phyloP scores from a whole-genome alignment of 129 eudicot genomes.

The Escallonia rubra region DNA sequence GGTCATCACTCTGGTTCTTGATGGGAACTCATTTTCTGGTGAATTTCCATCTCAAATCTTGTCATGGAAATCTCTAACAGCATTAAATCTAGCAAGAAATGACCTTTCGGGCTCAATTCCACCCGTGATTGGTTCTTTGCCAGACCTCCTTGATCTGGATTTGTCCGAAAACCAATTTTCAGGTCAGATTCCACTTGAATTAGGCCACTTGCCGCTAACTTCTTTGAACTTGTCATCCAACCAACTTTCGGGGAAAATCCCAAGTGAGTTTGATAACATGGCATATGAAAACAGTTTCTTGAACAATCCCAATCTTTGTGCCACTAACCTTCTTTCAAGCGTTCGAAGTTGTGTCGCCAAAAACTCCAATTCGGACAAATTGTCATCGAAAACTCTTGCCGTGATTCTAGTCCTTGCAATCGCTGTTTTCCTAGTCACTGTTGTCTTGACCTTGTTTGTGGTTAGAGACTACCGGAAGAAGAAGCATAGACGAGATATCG shows the following conservation, averaged over 20 bases:
- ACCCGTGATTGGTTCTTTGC: constrained; percentile 5
- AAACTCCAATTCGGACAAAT: constrained; percentile 5
- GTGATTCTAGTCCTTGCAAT: constrained; percentile 3
- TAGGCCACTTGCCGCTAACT: constrained; percentile 14
- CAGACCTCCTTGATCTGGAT: constrained; percentile 1
- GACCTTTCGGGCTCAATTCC: background rate
- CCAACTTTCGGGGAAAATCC: constrained; percentile 16
- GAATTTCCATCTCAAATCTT: background rate
- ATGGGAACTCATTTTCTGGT: background rate
- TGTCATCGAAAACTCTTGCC: background rate
- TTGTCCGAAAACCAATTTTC: constrained; percentile 19
- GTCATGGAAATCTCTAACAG: background rate
- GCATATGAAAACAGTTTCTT: constrained; percentile 8
- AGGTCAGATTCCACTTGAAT: constrained; percentile 16
- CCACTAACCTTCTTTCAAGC: constrained; percentile 20
- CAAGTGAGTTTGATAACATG: constrained; percentile 6
- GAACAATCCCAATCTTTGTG: constrained; percentile 12
- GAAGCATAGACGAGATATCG: background rate
- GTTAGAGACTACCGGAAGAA: constrained; percentile 2
- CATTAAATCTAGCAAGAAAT: background rate
- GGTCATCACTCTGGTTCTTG: background rate
- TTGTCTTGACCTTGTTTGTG: background rate
- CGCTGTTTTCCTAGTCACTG: background rate
- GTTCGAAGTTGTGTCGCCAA: constrained; percentile 41
- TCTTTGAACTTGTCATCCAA: constrained; percentile 9